Conservation (phyloP, 2,329 filamentous ascomycete species). For the Colletotrichum camelliae region DNA sequence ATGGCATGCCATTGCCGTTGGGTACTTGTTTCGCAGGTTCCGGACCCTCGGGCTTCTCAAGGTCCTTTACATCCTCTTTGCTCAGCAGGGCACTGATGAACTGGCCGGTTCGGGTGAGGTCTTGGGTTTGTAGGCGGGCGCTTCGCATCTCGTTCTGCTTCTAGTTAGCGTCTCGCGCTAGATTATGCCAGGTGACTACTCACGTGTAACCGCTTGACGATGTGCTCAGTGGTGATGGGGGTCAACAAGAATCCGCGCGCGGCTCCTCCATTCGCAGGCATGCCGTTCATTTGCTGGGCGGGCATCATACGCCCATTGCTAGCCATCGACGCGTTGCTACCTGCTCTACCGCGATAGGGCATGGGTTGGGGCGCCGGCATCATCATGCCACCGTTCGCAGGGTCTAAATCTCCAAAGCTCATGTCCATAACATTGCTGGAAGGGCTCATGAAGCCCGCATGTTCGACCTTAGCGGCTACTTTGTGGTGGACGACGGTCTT, state of each 20-base stretch:
- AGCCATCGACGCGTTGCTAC: conserved; percentile 68
- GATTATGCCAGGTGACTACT: conserved; percentile 37
- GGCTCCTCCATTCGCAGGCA: conserved; percentile 66
- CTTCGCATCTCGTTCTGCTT: conserved; percentile 85
- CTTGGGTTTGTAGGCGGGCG: conserved; percentile 85
- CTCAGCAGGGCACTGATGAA: conserved; percentile 80
- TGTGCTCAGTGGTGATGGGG: conserved; percentile 91
- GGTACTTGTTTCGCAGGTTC: conserved; percentile 55
- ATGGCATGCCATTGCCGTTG: conserved; percentile 58
- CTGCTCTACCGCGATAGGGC: conserved; percentile 73
- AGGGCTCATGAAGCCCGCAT: conserved; percentile 82
- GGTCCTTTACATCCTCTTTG: conserved; percentile 69
- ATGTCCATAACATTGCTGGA: conserved; percentile 83
- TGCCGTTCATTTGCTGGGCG: conserved; percentile 52
- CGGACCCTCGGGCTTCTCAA: conserved; percentile 54
- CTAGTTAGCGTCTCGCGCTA: conserved; percentile 25
- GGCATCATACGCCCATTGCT: conserved; percentile 67
- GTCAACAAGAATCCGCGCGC: conserved; percentile 72
- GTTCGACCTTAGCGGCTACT: conserved; percentile 94
- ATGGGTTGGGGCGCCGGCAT: conserved; percentile 71
- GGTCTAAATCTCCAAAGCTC: conserved; percentile 91
- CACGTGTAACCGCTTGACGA: conserved; percentile 86
- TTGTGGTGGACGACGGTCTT: conserved; percentile 99
- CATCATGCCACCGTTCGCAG: conserved; percentile 76
- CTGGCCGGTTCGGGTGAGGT: conserved; percentile 81